phyloP scores from a whole-genome alignment of 1,284 basidiomycete species.

The Tilletiopsis washingtonensis region DNA sequence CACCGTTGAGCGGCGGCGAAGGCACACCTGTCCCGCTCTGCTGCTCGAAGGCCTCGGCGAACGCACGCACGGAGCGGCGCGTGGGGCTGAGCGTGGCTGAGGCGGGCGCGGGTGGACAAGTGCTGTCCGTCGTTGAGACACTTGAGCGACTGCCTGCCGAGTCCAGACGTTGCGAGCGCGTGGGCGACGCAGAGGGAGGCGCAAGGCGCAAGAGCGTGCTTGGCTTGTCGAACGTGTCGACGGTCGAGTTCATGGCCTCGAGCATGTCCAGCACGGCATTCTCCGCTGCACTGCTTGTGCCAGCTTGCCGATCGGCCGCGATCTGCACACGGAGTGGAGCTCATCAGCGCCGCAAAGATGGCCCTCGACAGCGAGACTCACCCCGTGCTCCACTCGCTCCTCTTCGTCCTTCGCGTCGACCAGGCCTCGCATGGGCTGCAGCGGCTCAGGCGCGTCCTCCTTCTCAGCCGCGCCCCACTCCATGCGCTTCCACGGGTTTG shows the following conservation, averaged over 20 bases:
- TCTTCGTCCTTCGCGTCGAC: conserved; percentile 3
- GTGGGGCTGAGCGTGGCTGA: background rate
- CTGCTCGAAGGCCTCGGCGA: background rate
- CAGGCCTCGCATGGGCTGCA: background rate
- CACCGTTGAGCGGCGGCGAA: too few species aligned
- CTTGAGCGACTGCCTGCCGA: too few species aligned
- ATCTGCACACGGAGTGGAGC: too few species aligned
- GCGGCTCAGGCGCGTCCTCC: conserved; percentile 13
- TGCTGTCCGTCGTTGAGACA: too few species aligned
- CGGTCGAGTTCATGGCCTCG: conserved; percentile 11
- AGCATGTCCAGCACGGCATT: conserved; percentile 31
- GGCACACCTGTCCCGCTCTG: too few species aligned
- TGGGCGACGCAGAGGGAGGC: too few species aligned
- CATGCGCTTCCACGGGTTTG: conserved; percentile 1
- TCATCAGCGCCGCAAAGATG: background rate
- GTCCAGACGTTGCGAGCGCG: too few species aligned
- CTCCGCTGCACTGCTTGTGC: conserved; percentile 14
- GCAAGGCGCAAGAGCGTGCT: background rate
- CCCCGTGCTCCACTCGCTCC: background rate
- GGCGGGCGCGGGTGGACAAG: background rate
- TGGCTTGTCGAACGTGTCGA: conserved; percentile 2
- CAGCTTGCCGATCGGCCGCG: background rate
- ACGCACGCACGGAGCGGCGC: background rate
- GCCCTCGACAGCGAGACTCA: too few species aligned
- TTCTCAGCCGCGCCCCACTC: conserved; percentile 6